phyloP scores from a whole-genome alignment of 2,329 filamentous ascomycete genomes.

The Sporothrix schenckii region DNA sequence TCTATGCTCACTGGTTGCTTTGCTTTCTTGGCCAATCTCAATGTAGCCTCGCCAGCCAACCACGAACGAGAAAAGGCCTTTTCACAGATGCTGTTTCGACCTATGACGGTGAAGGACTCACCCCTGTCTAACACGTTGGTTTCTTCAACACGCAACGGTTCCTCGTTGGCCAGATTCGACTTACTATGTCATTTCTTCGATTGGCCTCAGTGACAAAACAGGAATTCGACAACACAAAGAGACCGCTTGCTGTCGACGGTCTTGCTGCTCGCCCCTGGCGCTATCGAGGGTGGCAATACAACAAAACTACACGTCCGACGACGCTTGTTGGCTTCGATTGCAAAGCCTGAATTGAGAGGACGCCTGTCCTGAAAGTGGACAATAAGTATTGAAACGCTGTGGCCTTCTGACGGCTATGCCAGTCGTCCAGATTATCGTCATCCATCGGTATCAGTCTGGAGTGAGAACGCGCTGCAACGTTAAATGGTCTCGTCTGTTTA shows the following conservation, averaged over 20 bases:
- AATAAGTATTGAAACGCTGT: background rate
- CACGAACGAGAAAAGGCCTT: background rate
- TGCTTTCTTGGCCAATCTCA: background rate
- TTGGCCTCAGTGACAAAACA: background rate
- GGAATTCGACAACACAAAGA: constrained; percentile 3
- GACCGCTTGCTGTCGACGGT: background rate
- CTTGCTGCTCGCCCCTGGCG: background rate
- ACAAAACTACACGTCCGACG: background rate
- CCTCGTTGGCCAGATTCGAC: constrained; percentile 8
- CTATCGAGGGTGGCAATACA: background rate
- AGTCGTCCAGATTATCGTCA: too few species aligned
- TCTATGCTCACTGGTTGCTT: background rate
- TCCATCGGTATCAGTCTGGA: too few species aligned
- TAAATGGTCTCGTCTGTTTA: background rate
- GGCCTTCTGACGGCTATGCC: background rate
- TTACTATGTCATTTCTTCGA: background rate
- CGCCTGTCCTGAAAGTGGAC: too few species aligned
- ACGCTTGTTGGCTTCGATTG: background rate
- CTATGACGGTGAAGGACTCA: constrained; percentile 6
- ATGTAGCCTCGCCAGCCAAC: constrained; percentile 11
- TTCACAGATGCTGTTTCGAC: background rate
- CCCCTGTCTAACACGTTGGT: constrained; percentile 9
- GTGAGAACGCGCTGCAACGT: background rate
- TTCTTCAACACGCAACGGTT: constrained; percentile 22
- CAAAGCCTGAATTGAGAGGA: constrained; percentile 6